Conservation (phyloP, 2,329 filamentous ascomycete species). For the Xylaria sp. region DNA sequence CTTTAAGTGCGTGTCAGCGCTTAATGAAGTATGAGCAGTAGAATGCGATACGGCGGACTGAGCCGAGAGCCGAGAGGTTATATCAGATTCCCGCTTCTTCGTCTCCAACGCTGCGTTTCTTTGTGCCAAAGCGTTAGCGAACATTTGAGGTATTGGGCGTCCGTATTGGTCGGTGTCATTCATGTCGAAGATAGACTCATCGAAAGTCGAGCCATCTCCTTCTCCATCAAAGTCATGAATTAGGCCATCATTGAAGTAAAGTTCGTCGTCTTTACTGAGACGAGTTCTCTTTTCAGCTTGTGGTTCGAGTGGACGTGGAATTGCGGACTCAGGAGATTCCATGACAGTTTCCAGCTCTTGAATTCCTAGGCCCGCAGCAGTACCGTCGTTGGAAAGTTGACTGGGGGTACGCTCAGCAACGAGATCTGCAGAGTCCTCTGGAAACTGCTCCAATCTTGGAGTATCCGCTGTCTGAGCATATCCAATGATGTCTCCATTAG, state of each 20-base stretch:
- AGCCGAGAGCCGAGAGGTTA: constrained; percentile 57
- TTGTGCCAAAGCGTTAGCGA: constrained; percentile 63
- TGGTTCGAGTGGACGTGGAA: constrained; percentile 32
- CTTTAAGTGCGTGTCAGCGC: constrained; percentile 48
- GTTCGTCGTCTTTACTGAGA: constrained; percentile 63
- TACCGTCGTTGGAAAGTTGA: constrained; percentile 37
- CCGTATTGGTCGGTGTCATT: constrained; percentile 72
- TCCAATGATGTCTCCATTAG: constrained; percentile 65
- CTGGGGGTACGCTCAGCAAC: constrained; percentile 22
- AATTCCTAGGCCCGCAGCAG: constrained; percentile 56
- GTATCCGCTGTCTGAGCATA: constrained; percentile 64
- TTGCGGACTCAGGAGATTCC: constrained; percentile 34
- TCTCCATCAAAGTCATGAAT: constrained; percentile 63
- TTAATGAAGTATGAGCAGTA: constrained; percentile 64
- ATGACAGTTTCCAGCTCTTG: constrained; percentile 49
- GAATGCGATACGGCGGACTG: constrained; percentile 58
- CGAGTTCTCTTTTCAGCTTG: constrained; percentile 29
- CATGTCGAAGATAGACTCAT: constrained; percentile 78
- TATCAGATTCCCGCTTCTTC: constrained; percentile 60
- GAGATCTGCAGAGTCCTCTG: constrained; percentile 15
- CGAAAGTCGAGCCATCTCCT: constrained; percentile 68
- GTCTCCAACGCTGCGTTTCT: constrained; percentile 51
- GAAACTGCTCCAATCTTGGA: constrained; percentile 44
- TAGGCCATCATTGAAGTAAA: constrained; percentile 76
- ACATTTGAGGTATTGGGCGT: constrained; percentile 67